phyloP scores from a whole-genome alignment of 2,329 filamentous ascomycete species.

The Byssochlamys sp. region DNA sequence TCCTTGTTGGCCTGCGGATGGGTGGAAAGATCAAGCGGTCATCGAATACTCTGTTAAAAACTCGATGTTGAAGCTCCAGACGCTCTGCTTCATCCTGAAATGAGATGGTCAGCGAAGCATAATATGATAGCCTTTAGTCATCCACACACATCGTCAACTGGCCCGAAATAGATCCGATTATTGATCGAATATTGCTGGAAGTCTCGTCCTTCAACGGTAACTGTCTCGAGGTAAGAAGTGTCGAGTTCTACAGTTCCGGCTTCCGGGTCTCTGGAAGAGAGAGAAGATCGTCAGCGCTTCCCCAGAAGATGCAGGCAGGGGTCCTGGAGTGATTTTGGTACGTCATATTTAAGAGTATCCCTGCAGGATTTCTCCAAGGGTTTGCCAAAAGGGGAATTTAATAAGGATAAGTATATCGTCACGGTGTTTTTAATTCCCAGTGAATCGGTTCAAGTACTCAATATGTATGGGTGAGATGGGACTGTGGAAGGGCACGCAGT shows the following conservation, averaged over 20 bases:
- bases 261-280: slow-evolving; percentile 31
- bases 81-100: slow-evolving; percentile 58
- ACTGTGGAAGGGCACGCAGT: not conserved
- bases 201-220: slow-evolving; percentile 52
- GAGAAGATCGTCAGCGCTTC: slow-evolving; percentile 16
- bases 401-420: not conserved
- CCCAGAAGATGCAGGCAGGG: slow-evolving; percentile 4
- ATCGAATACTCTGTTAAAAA: slow-evolving; percentile 58
- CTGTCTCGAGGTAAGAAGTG: slow-evolving; percentile 48
- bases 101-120: slow-evolving; percentile 3
- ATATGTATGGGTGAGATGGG: not conserved
- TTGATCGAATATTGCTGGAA: slow-evolving; percentile 60
- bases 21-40: slow-evolving; percentile 61
- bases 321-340: slow-evolving; percentile 12
- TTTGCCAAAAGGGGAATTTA: not conserved
- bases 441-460: not conserved
- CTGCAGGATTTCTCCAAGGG: not conserved
- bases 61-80: slow-evolving; percentile 53
- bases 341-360: slow-evolving; percentile 16
- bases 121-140: slow-evolving; percentile 1
- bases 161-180: slow-evolving; percentile 56
- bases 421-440: not conserved
- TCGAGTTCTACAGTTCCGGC: slow-evolving; percentile 45
- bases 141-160: slow-evolving; percentile 57
- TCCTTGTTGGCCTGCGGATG: slow-evolving; percentile 45